Evolutionary conservation across 2,329 filamentous ascomycete genomes (phyloP), one percentile per base, ranked within the genome.

Genomic region (Scolecobasidium constrictum): DNA sequence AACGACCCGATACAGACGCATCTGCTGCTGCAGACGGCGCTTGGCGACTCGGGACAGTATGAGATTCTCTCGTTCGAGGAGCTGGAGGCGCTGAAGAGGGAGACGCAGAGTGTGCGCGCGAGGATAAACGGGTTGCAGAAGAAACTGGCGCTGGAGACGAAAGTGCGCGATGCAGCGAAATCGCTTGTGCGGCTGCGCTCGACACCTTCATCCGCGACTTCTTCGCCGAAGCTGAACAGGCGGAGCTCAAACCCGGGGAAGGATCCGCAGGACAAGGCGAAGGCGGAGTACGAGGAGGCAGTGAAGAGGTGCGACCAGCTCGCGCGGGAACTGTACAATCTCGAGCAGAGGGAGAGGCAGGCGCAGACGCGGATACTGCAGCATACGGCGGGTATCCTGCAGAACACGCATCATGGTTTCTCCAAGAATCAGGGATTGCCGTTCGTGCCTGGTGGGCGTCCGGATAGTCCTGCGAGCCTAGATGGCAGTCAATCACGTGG

Each of bases 371-470:
- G 78, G 48, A 66, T 98, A 35, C 67, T 96, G 40, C 80, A 90
- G 59, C 92, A 98, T 59, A 96, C 90, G 0, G 88, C 92, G 12
- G 90, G 86, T 35, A 85, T 98, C 31, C 67, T 98, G 42, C 87
- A 94, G 57, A 75, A 94, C 60, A 93, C 88, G 6, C 88, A 96
- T 62, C 51, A 21, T 49, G 60, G 35, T 46, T 49, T n/a, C 3
- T 18, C 42, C 11, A 46, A 23, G 26, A 26, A 11, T n/a, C 13
- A 38, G 11, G 40, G 40, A 22, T n/a, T n/a, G 21, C 26, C 26
- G 9, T 37, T 44, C n/a, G 16, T 39, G 21, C 43, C 38, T n/a
- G 44, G 28, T 42, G 47, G 49, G 36, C 60, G 85, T 48, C 83
- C 82, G 4, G 78, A 81, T 43, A 87, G 81, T 52, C 82, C 83